Conservation (phyloP, 2,329 filamentous ascomycete species). For the Emergomyces pasteurianus region DNA sequence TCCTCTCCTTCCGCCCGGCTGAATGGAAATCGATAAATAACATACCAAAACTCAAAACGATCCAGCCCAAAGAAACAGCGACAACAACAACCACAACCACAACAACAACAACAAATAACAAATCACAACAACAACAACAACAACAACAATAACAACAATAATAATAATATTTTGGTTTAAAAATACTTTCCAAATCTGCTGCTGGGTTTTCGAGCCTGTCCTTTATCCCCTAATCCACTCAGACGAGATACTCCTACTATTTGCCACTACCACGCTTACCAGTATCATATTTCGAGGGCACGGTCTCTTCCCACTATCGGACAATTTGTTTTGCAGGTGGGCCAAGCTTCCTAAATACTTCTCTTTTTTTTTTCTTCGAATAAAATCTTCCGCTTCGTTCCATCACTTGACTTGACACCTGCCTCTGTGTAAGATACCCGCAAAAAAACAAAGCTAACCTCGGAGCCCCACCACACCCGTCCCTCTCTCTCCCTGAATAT, state of each 20-base stretch:
- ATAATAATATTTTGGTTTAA: neutral
- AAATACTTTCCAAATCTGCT: neutral
- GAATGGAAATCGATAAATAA: neutral
- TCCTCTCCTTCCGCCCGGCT: neutral
- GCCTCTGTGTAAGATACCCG: neutral
- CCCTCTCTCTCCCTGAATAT: neutral
- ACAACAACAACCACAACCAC: neutral
- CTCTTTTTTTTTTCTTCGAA: too few species aligned
- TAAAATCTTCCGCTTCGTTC: too few species aligned
- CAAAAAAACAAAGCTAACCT: neutral
- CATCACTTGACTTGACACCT: neutral
- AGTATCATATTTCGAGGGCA: neutral
- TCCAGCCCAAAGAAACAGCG: neutral
- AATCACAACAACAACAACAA: neutral
- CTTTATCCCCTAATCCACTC: neutral
- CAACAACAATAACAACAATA: neutral
- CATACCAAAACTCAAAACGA: neutral
- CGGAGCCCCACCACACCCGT: neutral
- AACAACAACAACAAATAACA: neutral
- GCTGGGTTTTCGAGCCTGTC: slow-evolving; percentile 2
- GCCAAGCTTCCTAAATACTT: neutral
- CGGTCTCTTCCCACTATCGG: neutral
- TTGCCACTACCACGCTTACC: neutral
- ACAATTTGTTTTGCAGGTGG: neutral
- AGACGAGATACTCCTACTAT: neutral